Evolutionary conservation across 1,284 basidiomycete genomes (phyloP).

Genomic region (Ustilago trichophora): DNA sequence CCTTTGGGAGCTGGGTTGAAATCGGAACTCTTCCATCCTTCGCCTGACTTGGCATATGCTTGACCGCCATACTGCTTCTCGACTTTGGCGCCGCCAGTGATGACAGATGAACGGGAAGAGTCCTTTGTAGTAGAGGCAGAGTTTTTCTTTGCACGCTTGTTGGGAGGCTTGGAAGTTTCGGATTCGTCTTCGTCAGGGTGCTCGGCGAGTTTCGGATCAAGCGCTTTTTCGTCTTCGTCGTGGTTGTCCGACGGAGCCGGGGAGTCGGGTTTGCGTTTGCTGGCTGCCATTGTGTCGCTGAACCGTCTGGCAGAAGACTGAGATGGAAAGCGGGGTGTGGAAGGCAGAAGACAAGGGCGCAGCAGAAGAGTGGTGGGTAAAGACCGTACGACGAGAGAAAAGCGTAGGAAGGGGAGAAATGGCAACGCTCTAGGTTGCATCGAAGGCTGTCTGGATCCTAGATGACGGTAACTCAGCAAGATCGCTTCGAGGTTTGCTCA

Average conservation of each 20-base stretch:
- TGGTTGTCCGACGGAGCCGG: constrained; percentile 3
- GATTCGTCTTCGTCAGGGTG: constrained; percentile 40
- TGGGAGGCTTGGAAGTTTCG: constrained; percentile 39
- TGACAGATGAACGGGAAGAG: constrained; percentile 11
- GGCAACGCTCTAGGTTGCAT: constrained; percentile 12
- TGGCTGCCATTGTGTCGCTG: constrained; percentile 10
- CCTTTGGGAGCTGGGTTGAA: constrained; percentile 42
- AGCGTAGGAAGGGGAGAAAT: constrained; percentile 2
- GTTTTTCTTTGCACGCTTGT: constrained; percentile 26
- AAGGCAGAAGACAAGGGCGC: not conserved
- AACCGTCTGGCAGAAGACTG: no score
- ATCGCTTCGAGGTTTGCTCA: no score
- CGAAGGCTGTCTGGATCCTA: not conserved
- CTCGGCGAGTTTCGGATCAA: constrained; percentile 47
- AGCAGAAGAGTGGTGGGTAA: no score
- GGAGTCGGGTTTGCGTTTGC: constrained; percentile 15
- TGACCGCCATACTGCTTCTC: constrained; percentile 18
- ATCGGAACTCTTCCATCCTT: constrained; percentile 35
- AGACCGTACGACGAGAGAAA: not conserved
- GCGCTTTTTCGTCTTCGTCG: constrained; percentile 29
- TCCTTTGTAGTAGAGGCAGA: constrained; percentile 4
- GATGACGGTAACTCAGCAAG: no score
- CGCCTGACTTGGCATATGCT: constrained; percentile 28
- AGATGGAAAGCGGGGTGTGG: no score
- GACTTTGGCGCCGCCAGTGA: constrained; percentile 5